Conservation (phyloP, 192 early-diverging fungal genomes). For the Allomyces macrogynus region DNA sequence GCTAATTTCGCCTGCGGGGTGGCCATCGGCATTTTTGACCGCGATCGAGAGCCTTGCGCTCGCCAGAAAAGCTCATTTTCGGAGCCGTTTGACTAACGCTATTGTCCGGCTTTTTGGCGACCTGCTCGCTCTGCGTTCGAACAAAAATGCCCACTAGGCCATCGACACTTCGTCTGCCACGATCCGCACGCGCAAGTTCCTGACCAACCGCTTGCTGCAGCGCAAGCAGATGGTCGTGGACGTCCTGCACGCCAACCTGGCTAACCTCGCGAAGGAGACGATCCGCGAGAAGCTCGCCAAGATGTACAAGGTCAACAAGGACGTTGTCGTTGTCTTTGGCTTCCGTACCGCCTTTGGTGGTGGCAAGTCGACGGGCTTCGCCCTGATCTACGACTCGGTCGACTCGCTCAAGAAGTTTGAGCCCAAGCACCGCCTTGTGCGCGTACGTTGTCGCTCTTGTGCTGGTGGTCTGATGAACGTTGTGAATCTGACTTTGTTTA, state of each 20-base stretch:
- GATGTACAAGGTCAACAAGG: slow-evolving; percentile 83
- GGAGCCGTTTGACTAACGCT: no score
- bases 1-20: no score
- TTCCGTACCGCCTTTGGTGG: slow-evolving; percentile 94
- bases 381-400: slow-evolving; percentile 83
- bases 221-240: slow-evolving; percentile 96
- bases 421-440: slow-evolving; percentile 88
- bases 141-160: no score
- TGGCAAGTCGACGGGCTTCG: slow-evolving; percentile 87
- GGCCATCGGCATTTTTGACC: no score
- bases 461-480: background rate
- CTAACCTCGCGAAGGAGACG: slow-evolving; percentile 83
- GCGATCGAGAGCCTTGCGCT: no score
- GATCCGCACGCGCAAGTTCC: slow-evolving; percentile 96
- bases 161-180: slow-evolving; percentile 62
- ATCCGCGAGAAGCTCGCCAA: slow-evolving; percentile 82
- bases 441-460: slow-evolving; percentile 24
- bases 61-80: no score
- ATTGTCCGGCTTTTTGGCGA: no score
- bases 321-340: slow-evolving; percentile 79
- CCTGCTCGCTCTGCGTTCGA: no score
- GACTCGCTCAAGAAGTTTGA: slow-evolving; percentile 95
- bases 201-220: slow-evolving; percentile 93
- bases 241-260: slow-evolving; percentile 78
- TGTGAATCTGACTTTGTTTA: background rate